phyloP scores from a whole-genome alignment of 176 grass and related monocot species.

The Panicum miliaceum region DNA sequence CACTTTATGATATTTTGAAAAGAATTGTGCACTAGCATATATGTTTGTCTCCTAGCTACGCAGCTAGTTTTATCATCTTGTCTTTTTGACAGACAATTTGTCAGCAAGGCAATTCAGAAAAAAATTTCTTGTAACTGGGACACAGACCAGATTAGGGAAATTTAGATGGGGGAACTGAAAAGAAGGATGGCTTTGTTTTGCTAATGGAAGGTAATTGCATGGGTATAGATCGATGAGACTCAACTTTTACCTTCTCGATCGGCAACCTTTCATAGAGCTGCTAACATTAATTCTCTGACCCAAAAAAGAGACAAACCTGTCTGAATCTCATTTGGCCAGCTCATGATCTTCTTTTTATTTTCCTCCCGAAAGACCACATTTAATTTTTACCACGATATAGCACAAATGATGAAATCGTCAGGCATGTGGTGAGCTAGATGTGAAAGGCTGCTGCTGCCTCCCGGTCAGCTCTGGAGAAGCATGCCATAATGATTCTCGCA shows the following conservation, averaged over 20 bases:
- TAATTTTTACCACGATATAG: not conserved
- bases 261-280: not conserved
- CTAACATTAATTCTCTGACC: not conserved
- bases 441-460: not conserved
- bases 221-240: too few species aligned
- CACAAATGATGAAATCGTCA: not conserved
- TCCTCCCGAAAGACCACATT: too few species aligned
- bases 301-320: not conserved
- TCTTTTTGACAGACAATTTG: too few species aligned
- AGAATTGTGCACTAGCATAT: not conserved
- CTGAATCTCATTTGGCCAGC: not conserved
- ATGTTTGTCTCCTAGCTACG: too few species aligned
- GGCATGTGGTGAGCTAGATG: not conserved
- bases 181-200: not conserved
- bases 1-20: not conserved
- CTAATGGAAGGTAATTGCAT: not conserved
- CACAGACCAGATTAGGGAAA: too few species aligned
- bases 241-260: not conserved
- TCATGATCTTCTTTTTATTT: not conserved
- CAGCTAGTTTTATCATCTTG: too few species aligned
- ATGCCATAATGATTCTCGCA: conserved; percentile 37
- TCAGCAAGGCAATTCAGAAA: too few species aligned
- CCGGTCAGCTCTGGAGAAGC: not conserved
- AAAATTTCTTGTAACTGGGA: too few species aligned
- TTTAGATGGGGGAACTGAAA: too few species aligned